These are phyloP conservation scores for Colletotrichum siamense DNA, from an alignment of 2,329 filamentous ascomycete species.

Conservation along the genomic window DNA sequence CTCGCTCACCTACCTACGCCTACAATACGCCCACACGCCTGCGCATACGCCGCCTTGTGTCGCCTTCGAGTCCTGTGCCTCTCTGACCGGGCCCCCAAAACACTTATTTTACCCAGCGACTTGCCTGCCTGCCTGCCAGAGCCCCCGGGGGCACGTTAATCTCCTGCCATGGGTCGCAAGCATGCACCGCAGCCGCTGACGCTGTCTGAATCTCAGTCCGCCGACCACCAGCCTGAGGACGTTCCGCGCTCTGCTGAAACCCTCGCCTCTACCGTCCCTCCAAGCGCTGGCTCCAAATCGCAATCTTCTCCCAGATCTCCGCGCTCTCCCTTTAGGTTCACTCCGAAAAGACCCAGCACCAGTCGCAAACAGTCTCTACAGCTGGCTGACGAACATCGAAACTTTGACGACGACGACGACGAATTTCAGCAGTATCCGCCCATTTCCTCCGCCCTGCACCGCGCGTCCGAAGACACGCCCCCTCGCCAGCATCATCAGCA, in stretches of 20 bases:
- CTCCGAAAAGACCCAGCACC: constrained; percentile 34
- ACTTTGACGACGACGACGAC: constrained; percentile 27
- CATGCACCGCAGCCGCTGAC: constrained; percentile 63
- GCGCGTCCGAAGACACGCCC: constrained; percentile 25
- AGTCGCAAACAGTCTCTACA: constrained; percentile 20
- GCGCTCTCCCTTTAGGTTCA: constrained; percentile 50
- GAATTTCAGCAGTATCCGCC: constrained; percentile 28
- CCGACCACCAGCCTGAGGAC: constrained; percentile 32
- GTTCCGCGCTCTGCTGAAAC: constrained; percentile 35
- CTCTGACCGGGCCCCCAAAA: constrained; percentile 23
- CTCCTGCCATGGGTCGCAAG: constrained; percentile 59
- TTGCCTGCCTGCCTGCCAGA: background rate
- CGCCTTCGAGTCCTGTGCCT: background rate
- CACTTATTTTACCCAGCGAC: background rate
- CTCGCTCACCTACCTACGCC: background rate
- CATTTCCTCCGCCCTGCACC: constrained; percentile 30
- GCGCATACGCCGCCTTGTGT: background rate
- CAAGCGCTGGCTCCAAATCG: constrained; percentile 40
- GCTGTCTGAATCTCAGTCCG: constrained; percentile 47
- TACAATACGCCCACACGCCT: background rate
- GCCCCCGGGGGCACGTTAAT: constrained; percentile 12
- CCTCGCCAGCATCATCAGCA: constrained; percentile 28
- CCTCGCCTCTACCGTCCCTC: constrained; percentile 32
- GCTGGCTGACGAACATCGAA: constrained; percentile 19
- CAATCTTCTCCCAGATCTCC: constrained; percentile 50